Base-by-base conservation (phyloP, 1,284 basidiomycete species). In the Chalciporus sp. region DNA sequence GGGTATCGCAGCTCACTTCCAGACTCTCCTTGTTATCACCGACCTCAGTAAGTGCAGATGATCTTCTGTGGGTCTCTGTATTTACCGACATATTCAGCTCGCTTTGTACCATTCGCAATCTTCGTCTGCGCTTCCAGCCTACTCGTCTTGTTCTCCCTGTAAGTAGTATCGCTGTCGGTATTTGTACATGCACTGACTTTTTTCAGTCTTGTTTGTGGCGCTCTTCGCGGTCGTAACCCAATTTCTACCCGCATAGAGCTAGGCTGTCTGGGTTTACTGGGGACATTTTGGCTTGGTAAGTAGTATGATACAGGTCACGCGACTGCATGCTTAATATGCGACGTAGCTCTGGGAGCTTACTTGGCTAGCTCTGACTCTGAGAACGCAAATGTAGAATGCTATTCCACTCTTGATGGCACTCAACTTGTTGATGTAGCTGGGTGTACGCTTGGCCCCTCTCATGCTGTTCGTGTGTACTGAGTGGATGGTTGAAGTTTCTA, bases 101-200 rank as follows among this genome's bases (percentile, higher is more conserved):
- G 84, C 75, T 92, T 92, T 68, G 84, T 92, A 45, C 90, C 90
- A 17, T 89, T 91, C 63, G 85, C 89, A 53, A 82, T 92, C 65
- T 92, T 92, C 61, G 88, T 90, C 42, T 88, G 85, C 62, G 76
- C 76, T 42, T 80, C 79, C 40, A 89, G 85, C 66, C 65, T 91
- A 64, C 70, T 88, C 58, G 81, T 90, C 62, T 79, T 90, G 53
- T 61, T 83, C 44, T 72, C 81, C 50, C 78, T 92, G 88, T 90
- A 58, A 65, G 85, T 65, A 6, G 19, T 51, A 27, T 11, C n/a
- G 31, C n/a, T 42, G n/a, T 37, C 31, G 28, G 27, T 14, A 35
- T 26, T 17, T 48, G 42, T 40, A 45, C 33, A 44, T 47, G 29
- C 56, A 7, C 33, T 59, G 31, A 60, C 23, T 27, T 10, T 56